Evolutionary conservation across 441 rosid genomes (phyloP).

Genomic region (Syzygium malaccense): DNA sequence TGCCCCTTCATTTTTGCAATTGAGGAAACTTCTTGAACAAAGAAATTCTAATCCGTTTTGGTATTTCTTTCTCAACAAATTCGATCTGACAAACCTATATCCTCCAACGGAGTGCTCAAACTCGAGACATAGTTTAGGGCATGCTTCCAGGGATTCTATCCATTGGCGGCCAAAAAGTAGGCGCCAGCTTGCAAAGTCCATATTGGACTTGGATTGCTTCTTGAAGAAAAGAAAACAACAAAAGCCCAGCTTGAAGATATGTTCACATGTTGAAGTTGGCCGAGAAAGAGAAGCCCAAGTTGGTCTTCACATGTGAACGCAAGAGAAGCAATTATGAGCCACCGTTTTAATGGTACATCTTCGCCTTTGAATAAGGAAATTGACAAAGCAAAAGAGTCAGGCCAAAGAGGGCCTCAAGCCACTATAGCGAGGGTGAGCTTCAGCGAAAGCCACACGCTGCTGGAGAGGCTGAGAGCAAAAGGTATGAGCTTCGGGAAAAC

Average conservation of each 20-base stretch:
- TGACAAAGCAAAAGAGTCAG: neutral
- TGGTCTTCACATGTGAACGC: neutral
- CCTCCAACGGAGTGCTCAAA: too few relatives aligned
- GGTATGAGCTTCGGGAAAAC: neutral
- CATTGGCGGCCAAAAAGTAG: neutral
- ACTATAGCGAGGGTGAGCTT: neutral
- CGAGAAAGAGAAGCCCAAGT: neutral
- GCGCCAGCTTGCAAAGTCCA: neutral
- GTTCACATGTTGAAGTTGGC: neutral
- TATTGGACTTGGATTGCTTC: neutral
- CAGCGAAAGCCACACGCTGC: neutral
- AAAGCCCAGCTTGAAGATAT: neutral
- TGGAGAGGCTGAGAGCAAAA: neutral
- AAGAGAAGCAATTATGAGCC: neutral
- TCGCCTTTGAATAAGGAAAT: neutral
- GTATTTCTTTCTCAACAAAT: too few relatives aligned
- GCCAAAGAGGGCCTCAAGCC: neutral
- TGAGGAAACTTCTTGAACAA: too few relatives aligned
- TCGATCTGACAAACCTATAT: too few relatives aligned
- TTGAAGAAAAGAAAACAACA: neutral
- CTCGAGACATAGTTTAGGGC: too few relatives aligned
- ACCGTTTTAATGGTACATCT: neutral
- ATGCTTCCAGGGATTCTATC: neutral
- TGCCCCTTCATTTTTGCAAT: too few relatives aligned
- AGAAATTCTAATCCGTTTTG: too few relatives aligned